Evolutionary conservation across 306 rosid species (phyloP).

Genomic region (Ammopiptanthus mongolicus): DNA sequence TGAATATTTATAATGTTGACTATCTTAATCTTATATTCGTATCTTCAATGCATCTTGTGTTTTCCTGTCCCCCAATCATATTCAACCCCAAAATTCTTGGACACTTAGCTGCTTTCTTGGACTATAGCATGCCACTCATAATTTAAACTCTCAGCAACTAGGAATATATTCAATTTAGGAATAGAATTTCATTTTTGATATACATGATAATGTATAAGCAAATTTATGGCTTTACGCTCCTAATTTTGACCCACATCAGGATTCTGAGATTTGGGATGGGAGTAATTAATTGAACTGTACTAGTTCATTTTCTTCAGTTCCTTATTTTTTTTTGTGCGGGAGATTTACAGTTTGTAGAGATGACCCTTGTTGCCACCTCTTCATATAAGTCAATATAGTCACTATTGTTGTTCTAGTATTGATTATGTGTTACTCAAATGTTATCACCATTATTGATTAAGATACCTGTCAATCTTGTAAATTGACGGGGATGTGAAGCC

Average conservation of each 20-base stretch:
- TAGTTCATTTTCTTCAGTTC: neutral
- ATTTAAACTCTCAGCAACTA: neutral
- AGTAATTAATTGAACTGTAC: neutral
- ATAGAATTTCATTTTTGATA: neutral
- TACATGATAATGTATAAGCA: neutral
- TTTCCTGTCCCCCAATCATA: neutral
- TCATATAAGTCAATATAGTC: neutral
- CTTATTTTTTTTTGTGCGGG: neutral
- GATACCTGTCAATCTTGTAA: constrained; percentile 22
- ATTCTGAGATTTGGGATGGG: neutral
- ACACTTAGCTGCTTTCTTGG: neutral
- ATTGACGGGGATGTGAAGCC: constrained; percentile 59
- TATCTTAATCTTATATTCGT: too few relatives aligned
- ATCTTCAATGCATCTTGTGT: neutral
- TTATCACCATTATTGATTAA: constrained; percentile 1
- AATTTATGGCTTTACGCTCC: neutral
- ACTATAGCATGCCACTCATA: too few relatives aligned
- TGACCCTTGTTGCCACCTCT: neutral
- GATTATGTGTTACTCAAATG: neutral
- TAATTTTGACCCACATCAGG: neutral
- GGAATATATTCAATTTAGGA: neutral
- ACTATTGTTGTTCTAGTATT: neutral
- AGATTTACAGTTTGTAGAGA: neutral
- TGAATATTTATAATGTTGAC: neutral
- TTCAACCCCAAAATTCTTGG: too few relatives aligned